These are phyloP conservation scores for Postia placenta DNA, from an alignment of 768 basidiomycete species.

Conservation along the genomic window DNA sequence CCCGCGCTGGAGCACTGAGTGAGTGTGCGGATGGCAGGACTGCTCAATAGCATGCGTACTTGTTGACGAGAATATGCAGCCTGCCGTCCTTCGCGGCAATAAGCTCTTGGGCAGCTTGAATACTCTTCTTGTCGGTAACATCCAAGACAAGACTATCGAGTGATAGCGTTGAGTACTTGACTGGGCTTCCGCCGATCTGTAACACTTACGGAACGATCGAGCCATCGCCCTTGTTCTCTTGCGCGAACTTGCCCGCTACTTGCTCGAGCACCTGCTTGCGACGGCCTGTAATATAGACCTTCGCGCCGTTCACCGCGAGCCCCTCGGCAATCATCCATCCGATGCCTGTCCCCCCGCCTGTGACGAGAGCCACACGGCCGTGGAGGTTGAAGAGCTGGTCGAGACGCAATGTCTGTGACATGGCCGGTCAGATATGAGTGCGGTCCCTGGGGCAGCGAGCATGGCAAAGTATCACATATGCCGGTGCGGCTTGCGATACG, in stretches of 20 bases:
- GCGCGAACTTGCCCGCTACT: slow-evolving; percentile 33
- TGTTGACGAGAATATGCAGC: slow-evolving; percentile 77
- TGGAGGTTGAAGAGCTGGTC: slow-evolving; percentile 36
- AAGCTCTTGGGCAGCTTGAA: slow-evolving; percentile 44
- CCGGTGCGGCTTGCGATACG: too few species aligned
- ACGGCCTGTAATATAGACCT: slow-evolving; percentile 74
- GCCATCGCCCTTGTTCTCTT: slow-evolving; percentile 38
- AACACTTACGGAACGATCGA: slow-evolving; percentile 51
- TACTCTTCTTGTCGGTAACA: slow-evolving; percentile 64
- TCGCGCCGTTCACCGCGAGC: slow-evolving; percentile 71
- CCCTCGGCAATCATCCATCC: slow-evolving; percentile 66
- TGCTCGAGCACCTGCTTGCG: slow-evolving; percentile 60
- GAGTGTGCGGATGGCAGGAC: not conserved
- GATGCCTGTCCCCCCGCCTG: slow-evolving; percentile 45
- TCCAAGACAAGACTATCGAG: slow-evolving; percentile 59
- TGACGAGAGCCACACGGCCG: slow-evolving; percentile 47
- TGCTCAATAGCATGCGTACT: slow-evolving; percentile 34
- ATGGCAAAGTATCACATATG: too few species aligned
- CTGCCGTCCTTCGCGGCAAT: slow-evolving; percentile 59
- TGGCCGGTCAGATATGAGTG: too few species aligned
- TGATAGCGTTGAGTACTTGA: not conserved
- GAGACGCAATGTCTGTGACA: slow-evolving; percentile 10
- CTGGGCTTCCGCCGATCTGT: slow-evolving; percentile 12
- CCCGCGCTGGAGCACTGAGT: slow-evolving; percentile 51
- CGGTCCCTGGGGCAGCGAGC: too few species aligned